These are phyloP conservation scores for Aspergillus spinulosporus DNA, from an alignment of 2,329 filamentous ascomycete species.

Conservation along the genomic window DNA sequence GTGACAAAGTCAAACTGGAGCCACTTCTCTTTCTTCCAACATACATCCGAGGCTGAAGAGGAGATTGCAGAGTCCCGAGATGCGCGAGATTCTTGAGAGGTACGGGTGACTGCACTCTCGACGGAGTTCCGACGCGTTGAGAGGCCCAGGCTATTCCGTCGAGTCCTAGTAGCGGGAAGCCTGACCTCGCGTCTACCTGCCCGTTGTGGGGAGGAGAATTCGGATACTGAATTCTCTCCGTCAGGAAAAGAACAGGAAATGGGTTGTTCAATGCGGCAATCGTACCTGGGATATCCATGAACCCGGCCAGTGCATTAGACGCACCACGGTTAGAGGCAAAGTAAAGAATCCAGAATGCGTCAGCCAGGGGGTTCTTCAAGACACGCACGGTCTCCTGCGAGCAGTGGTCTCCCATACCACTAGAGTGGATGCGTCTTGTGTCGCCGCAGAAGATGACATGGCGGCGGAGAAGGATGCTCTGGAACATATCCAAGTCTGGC, in stretches of 20 bases:
- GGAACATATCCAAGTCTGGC: constrained; percentile 14
- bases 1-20: constrained; percentile 7
- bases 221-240: not conserved
- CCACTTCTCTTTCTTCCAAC: constrained; percentile 7
- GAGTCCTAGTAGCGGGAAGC: not conserved
- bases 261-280: not conserved
- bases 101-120: constrained; percentile 8
- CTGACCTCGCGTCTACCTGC: not conserved
- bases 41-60: not conserved
- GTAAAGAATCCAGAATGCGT: not conserved
- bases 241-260: not conserved
- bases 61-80: not conserved
- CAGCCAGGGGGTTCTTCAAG: not conserved
- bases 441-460: constrained; percentile 7
- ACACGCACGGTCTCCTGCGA: constrained; percentile 14
- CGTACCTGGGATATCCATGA: constrained; percentile 8
- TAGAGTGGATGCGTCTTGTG: constrained; percentile 8
- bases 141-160: not conserved
- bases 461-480: constrained; percentile 6
- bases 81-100: constrained; percentile 10
- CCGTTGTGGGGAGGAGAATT: constrained; percentile 1
- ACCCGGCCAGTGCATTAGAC: not conserved
- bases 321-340: constrained; percentile 5
- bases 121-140: constrained; percentile 13
- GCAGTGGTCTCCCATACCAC: constrained; percentile 6